Conservation (phyloP, 2,329 filamentous ascomycete genomes). For the Falciphora oryzae region DNA sequence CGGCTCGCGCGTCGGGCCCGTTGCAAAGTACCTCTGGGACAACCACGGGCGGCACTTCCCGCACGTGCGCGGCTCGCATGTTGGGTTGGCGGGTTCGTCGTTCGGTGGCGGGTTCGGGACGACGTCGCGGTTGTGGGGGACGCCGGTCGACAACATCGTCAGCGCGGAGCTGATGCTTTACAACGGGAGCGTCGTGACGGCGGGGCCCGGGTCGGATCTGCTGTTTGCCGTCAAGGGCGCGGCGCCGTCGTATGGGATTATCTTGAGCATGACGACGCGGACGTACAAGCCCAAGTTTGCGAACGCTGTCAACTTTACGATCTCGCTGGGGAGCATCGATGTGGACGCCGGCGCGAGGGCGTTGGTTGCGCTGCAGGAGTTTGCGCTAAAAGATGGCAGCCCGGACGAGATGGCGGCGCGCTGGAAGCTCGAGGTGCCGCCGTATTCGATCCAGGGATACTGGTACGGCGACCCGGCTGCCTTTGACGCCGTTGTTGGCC, state of each 20-base stretch:
- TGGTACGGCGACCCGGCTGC: constrained; percentile 1
- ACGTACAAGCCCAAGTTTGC: background rate
- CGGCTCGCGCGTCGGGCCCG: background rate
- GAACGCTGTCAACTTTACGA: background rate
- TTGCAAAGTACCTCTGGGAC: background rate
- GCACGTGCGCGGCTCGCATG: constrained; percentile 1
- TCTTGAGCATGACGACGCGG: background rate
- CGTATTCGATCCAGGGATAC: background rate
- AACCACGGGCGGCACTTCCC: background rate
- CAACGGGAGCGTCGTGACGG: background rate
- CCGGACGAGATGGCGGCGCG: background rate
- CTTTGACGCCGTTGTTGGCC: background rate
- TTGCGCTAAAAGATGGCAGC: background rate
- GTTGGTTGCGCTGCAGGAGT: constrained; percentile 1
- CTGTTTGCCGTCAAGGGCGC: constrained; percentile 1
- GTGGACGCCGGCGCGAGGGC: background rate
- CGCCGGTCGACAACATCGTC: background rate
- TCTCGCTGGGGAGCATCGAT: background rate
- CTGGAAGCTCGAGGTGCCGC: background rate
- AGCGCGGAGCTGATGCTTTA: background rate
- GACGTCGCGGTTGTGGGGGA: background rate
- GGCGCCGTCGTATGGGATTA: background rate
- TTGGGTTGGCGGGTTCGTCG: background rate
- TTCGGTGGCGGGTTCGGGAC: constrained; percentile 1
- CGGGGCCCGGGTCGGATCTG: background rate